Evolutionary conservation across 228 moss, liverwort and hornwort genomes (phyloP), one percentile per base, ranked within the genome.

Genomic region (Sphagnum fallax): DNA sequence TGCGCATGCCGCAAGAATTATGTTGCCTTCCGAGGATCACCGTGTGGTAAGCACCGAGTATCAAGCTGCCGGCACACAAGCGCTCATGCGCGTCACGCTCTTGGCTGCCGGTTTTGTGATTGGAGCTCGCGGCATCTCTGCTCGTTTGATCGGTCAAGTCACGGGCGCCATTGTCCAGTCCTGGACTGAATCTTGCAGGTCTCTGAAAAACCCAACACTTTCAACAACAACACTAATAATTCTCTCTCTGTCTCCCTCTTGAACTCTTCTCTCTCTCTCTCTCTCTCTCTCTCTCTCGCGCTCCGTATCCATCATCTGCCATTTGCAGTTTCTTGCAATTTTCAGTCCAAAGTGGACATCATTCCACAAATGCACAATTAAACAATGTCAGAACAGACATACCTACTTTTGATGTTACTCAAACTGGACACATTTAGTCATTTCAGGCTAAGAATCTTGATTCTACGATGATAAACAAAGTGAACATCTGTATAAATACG

Each of bases 141-240:
- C 94, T 10, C 80, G 98, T 49, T 73, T 98, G 74, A 98, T 98
- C 67, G 94, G 98, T 53, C 98, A 98, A 72, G 92, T 98, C n/a
- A 98, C 98, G 48, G 92, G 98, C 53, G 94, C 94, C 60, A 98
- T 98, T 13, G 98, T 98, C 49, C 98, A 98, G 67, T 98, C 94
- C 51, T 98, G 98, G 98, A 98, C 98, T 13, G 98, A 98, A 77
- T 94, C 94, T 65, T 92, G 92, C 73, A 70, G 83, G 83, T 87
- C 76, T 32, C 18, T 63, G 5, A 60, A 60, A 60, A 60, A 16
- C 60, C 14, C 60, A 60, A 5, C 60, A 14, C 16, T 11, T 60
- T 32, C 3, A 32, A 32, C 32, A 32, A 32, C 32, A 32, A 32
- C 1, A 32, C 32, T 32, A 32, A 32, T 32, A 32, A 32, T 2